phyloP scores from a whole-genome alignment of 208 protist species.

The Leishmania tarentolae region DNA sequence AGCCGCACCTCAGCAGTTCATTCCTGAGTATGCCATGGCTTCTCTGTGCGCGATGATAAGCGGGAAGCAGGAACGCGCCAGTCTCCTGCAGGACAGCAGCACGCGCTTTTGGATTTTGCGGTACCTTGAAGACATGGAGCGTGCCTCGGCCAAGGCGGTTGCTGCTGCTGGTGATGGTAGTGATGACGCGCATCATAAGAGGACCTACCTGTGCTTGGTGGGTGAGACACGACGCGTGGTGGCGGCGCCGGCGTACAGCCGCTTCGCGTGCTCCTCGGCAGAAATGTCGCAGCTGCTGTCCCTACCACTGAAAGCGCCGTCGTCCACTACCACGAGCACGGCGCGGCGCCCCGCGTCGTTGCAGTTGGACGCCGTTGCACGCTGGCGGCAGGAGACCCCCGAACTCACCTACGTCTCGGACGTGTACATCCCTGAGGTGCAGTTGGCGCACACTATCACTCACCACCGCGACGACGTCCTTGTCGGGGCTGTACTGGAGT shows the following conservation, averaged over 20 bases:
- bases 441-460: slow-evolving; percentile 69
- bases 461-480: slow-evolving; percentile 64
- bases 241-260: slow-evolving; percentile 64
- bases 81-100: slow-evolving; percentile 83
- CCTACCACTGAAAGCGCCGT: neutral
- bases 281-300: slow-evolving; percentile 22
- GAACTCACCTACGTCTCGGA: slow-evolving; percentile 67
- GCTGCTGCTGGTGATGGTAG: neutral
- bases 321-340: neutral
- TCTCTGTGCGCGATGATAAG: slow-evolving; percentile 83
- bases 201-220: slow-evolving; percentile 65
- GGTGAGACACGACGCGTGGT: slow-evolving; percentile 71
- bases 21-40: slow-evolving; percentile 86
- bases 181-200: slow-evolving; percentile 16
- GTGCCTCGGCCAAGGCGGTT: neutral
- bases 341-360: slow-evolving; percentile 13
- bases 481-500: slow-evolving; percentile 79
- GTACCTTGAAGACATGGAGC: slow-evolving; percentile 54
- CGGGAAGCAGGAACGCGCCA: slow-evolving; percentile 78
- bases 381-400: slow-evolving; percentile 11
- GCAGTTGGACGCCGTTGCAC: slow-evolving; percentile 6
- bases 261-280: slow-evolving; percentile 20
- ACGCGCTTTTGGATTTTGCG: slow-evolving; percentile 79
- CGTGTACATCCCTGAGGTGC: slow-evolving; percentile 82
- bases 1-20: slow-evolving; percentile 25